Evolutionary conservation across 805 yeast genomes (phyloP).

Genomic region (Candida corydali): DNA sequence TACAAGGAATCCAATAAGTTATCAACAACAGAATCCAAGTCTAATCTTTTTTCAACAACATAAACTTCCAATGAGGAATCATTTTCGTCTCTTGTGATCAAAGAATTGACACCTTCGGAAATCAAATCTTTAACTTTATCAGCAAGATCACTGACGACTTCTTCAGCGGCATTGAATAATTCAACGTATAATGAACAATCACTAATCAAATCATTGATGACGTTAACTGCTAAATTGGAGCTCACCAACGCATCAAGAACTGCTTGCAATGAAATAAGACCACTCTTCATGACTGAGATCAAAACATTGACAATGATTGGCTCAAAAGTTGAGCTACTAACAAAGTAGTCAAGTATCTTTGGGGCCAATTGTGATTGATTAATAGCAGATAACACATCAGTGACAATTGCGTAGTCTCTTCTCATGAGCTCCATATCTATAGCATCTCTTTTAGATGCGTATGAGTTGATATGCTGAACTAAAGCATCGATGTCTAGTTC

Average conservation of each 20-base stretch:
- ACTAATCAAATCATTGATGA: constrained; percentile 31
- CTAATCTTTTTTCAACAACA: constrained; percentile 17
- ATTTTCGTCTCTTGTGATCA: constrained; percentile 7
- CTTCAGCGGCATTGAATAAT: constrained; percentile 28
- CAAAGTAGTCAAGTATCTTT: constrained; percentile 28
- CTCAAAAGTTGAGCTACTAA: constrained; percentile 21
- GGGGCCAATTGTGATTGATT: constrained; percentile 36
- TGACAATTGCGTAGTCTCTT: constrained; percentile 38
- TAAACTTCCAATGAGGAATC: constrained; percentile 9
- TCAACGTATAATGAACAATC: constrained; percentile 36
- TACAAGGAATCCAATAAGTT: constrained; percentile 39
- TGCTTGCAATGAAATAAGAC: constrained; percentile 26
- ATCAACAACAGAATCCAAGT: constrained; percentile 24
- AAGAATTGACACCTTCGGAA: constrained; percentile 12
- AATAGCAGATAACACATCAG: constrained; percentile 34
- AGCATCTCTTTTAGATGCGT: constrained; percentile 27
- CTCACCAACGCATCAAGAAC: constrained; percentile 33
- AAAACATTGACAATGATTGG: constrained; percentile 18
- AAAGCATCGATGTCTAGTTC: constrained; percentile 18
- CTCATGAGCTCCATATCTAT: constrained; percentile 22
- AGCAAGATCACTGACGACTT: constrained; percentile 22
- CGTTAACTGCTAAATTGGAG: constrained; percentile 31
- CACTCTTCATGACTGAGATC: constrained; percentile 29
- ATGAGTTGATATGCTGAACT: constrained; percentile 19
- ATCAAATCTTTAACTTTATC: constrained; percentile 22